Evolutionary conservation across 768 basidiomycete genomes (phyloP).

Genomic region (Neoboletus brunneissimus): DNA sequence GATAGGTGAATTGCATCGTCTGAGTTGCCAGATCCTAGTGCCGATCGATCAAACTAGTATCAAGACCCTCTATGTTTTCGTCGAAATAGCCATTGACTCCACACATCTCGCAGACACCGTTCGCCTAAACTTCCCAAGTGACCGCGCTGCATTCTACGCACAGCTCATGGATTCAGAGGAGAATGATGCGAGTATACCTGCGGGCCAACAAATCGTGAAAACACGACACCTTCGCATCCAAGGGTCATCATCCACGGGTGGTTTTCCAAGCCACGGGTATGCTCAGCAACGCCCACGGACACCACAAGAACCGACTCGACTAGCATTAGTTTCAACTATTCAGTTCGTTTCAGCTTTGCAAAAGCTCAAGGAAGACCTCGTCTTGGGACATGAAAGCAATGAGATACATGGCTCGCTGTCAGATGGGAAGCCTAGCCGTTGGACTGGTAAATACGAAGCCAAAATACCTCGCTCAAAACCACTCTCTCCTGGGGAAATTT

Average conservation of each 20-base stretch:
- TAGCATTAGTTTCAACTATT: constrained; percentile 95
- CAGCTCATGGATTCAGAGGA: constrained; percentile 57
- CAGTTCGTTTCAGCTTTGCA: constrained; percentile 96
- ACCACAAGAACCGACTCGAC: constrained; percentile 48
- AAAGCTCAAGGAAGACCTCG: constrained; percentile 76
- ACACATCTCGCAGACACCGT: constrained; percentile 79
- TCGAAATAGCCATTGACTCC: constrained; percentile 93
- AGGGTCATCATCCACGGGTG: constrained; percentile 26
- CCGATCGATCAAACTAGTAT: constrained; percentile 92
- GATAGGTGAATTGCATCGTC: constrained; percentile 1
- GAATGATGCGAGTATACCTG: constrained; percentile 44
- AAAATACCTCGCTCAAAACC: constrained; percentile 86
- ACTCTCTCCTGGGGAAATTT: constrained; percentile 92
- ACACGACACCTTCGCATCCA: constrained; percentile 60
- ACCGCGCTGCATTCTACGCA: constrained; percentile 63
- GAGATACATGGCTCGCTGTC: not conserved
- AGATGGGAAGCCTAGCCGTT: constrained; percentile 27
- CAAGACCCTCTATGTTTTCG: constrained; percentile 96
- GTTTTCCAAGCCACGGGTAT: constrained; percentile 2
- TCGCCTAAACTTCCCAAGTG: constrained; percentile 83
- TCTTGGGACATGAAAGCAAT: constrained; percentile 33
- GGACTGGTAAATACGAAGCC: constrained; percentile 68
- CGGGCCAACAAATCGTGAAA: constrained; percentile 42
- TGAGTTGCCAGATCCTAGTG: constrained; percentile 46
- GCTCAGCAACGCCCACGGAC: constrained; percentile 18